Evolutionary conservation across 805 yeast genomes (phyloP), one percentile per base, ranked within the genome.

Genomic region (Metschnikowia arizonensis): DNA sequence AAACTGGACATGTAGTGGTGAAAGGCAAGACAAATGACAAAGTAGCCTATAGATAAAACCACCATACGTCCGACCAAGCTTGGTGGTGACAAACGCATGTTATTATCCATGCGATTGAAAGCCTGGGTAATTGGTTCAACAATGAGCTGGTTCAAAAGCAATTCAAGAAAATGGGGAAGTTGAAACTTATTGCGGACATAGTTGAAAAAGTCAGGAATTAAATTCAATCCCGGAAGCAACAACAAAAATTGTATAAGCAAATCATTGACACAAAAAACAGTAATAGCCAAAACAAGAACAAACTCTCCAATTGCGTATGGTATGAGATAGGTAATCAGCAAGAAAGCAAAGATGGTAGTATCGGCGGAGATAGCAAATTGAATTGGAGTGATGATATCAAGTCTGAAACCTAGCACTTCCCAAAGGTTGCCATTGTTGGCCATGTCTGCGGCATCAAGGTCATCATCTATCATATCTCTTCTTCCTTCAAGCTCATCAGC

Each of bases 271-370:
- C 45, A 53, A 33, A 28, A 9, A 12, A 9, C 11, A 3, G 21
- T 11, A 11, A 9, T 6, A 15, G 28, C 34, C 10, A 14, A n/a
- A 14, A 15, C 21, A n/a, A 45, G 46, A 11, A 42, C 42, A 30
- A 50, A 42, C 21, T 58, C 56, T 8, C 83, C 84, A 3, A 75
- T 36, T 34, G 71, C 53, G 5, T 77, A 72, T 9, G 85, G 83
- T 2, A 77, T 48, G 14, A 74, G 61, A 52, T 77, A 79, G 0
- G 76, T 63, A 11, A 68, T 35, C 25, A 72, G 61, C 31, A 77
- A 55, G 46, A 73, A 74, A 2, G 64, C 54, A 1, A 69, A 57
- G 24, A 68, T 61, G 15, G 65, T 52, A 9, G 56, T 29, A 46
- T 69, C 66, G 37, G 66, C 63, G 23, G 68, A 26, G 2, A 63